Conservation (phyloP, 2,329 filamentous ascomycete species). For the Dothideomycetes sp. region DNA sequence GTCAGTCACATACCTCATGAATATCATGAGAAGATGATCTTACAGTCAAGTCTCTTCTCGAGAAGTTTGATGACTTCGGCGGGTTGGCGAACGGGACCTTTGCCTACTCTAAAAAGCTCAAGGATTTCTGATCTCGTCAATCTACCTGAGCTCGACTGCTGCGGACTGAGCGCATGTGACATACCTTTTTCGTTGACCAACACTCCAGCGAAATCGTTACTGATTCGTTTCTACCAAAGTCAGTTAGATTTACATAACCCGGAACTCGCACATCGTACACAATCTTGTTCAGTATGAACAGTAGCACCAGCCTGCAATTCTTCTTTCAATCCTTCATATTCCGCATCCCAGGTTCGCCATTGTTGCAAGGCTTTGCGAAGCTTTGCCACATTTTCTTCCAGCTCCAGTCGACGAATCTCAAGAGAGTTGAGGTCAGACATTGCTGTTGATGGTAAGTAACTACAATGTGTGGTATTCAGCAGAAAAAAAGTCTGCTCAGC, state of each 20-base stretch:
- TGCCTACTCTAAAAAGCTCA: slow-evolving; percentile 42
- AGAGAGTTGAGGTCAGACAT: slow-evolving; percentile 10
- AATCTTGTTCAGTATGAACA: slow-evolving; percentile 43
- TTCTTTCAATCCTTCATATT: slow-evolving; percentile 83
- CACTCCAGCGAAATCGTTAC: slow-evolving; percentile 52
- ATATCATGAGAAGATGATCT: slow-evolving; percentile 3
- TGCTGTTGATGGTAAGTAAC: not conserved
- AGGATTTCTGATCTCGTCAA: slow-evolving; percentile 38
- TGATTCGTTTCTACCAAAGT: slow-evolving; percentile 33
- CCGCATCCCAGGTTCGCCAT: slow-evolving; percentile 85
- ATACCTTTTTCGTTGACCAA: slow-evolving; percentile 49
- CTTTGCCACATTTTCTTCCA: slow-evolving; percentile 67
- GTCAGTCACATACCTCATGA: no score
- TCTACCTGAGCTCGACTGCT: no score
- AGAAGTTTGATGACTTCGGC: slow-evolving; percentile 60
- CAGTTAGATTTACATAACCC: slow-evolving; percentile 1
- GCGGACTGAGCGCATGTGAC: not conserved
- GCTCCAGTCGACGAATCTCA: slow-evolving; percentile 51
- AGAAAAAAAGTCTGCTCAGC: not conserved
- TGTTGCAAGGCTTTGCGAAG: slow-evolving; percentile 69
- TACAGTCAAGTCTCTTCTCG: slow-evolving; percentile 66
- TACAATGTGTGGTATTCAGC: no score
- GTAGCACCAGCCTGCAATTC: slow-evolving; percentile 55
- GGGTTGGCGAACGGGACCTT: slow-evolving; percentile 40
- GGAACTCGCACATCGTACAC: not conserved